A percentile compares a stretch with the other conserved stretches of the same genome.
Evolutionary conservation across 2,329 filamentous ascomycete genomes (phyloP).

Genomic region (Epichloe uncinata): DNA sequence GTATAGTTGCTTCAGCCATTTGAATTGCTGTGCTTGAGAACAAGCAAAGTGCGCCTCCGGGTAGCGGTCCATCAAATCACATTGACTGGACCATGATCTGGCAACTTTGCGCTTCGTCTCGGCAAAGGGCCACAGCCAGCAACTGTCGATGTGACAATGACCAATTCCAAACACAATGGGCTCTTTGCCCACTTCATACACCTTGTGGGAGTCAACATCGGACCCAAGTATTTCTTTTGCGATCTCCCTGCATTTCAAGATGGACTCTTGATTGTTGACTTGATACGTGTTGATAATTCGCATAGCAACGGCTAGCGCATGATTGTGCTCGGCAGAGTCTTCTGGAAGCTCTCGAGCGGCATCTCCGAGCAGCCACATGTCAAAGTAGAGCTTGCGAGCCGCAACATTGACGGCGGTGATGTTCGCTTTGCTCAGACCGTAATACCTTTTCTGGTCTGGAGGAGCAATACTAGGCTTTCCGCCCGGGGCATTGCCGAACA

Average conservation of each 20-base stretch:
- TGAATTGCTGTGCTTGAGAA: conserved; percentile 94
- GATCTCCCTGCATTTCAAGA: conserved; percentile 69
- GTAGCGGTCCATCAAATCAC: conserved; percentile 87
- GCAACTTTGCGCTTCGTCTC: conserved; percentile 96
- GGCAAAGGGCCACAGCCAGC: conserved; percentile 97
- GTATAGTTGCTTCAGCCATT: conserved; percentile 88
- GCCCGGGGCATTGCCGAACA: conserved; percentile 86
- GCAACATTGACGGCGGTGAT: conserved; percentile 83
- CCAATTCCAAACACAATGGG: conserved; percentile 80
- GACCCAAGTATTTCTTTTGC: conserved; percentile 72
- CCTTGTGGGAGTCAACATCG: conserved; percentile 66
- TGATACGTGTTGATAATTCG: conserved; percentile 85
- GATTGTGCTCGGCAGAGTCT: conserved; percentile 79
- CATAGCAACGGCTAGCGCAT: conserved; percentile 72
- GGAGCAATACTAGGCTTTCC: conserved; percentile 74
- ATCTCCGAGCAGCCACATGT: conserved; percentile 93
- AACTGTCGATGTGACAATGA: conserved; percentile 95
- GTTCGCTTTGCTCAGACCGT: conserved; percentile 60
- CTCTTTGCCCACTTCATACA: conserved; percentile 64
- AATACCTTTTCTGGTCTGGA: conserved; percentile 74
- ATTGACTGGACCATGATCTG: conserved; percentile 93
- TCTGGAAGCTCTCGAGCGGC: conserved; percentile 82
- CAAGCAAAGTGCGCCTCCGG: conserved; percentile 86
- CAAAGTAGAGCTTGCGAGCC: conserved; percentile 71
- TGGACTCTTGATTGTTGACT: conserved; percentile 62